Evolutionary conservation across 257 asterid genomes (phyloP).

Genomic region (Nicotiana knightiana): DNA sequence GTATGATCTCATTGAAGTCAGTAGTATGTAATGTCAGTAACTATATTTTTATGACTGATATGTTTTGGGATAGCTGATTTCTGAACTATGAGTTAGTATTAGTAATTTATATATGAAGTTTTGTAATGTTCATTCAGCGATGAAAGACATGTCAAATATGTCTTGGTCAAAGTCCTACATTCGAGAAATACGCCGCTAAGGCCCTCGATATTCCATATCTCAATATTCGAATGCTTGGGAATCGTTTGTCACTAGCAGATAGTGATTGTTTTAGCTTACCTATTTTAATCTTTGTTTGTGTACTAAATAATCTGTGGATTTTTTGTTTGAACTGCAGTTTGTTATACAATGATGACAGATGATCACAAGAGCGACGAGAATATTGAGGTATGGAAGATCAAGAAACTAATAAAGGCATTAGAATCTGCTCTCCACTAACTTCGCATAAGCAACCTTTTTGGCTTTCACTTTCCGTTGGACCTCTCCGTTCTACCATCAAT

Average conservation of each 20-base stretch:
- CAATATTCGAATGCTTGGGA: too few species aligned
- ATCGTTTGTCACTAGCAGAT: too few species aligned
- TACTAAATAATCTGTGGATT: background rate
- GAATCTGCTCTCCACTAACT: conserved; percentile 18
- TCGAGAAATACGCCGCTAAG: too few species aligned
- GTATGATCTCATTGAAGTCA: background rate
- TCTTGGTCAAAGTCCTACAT: too few species aligned
- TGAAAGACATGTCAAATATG: too few species aligned
- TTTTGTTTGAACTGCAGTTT: background rate
- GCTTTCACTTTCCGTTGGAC: too few species aligned
- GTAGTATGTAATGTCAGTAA: background rate
- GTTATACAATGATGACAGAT: conserved; percentile 5
- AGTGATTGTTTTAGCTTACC: background rate
- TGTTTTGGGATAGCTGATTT: background rate
- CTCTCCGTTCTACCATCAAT: too few species aligned
- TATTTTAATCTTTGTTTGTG: background rate
- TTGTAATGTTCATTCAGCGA: too few species aligned
- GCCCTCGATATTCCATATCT: too few species aligned
- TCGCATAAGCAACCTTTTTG: too few species aligned
- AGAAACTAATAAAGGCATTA: conserved; percentile 27
- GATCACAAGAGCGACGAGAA: conserved; percentile 26
- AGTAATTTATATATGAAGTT: background rate
- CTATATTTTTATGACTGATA: background rate
- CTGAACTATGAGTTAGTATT: background rate
- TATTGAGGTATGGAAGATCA: conserved; percentile 32